Evolutionary conservation across 345 rosid species (phyloP), one percentile per base, ranked within the genome.

Genomic region (Zanthoxylum bungeanum): DNA sequence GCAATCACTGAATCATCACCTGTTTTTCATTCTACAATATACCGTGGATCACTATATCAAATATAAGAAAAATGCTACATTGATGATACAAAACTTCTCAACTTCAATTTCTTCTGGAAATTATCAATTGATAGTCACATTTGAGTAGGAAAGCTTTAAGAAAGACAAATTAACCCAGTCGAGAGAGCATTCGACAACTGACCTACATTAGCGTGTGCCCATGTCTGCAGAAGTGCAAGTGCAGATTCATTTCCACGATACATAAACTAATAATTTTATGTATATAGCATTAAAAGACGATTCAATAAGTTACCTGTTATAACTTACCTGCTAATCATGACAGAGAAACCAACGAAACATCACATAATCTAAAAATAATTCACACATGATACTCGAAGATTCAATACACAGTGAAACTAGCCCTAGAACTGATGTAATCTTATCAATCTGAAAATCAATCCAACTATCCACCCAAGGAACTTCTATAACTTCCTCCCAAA

Each of bases 311-410:
- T 0, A 42, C 47, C 47, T n/a, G n/a, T n/a, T n/a, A 79, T 28
- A 81, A 53, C 80, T 67, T 77, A 79, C 79, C 85, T 39, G 78
- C 64, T 31, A 2, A 55, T 47, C 66, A 68, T 53, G 76, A 58
- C 46, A 36, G 39, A 64, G 70, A 64, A 71, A 68, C 46, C 73
- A 40, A 58, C 49, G 69, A 75, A 58, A 31, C 56, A 69, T 60
- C 63, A 70, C 64, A 79, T 77, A 81, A 77, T 81, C 75, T 66
- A 72, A 64, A 66, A 76, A 52, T 40, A 59, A 55, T 56, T 68
- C 39, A 60, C 27, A 51, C 68, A 60, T 19, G 52, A 52, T 64
- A 33, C 68, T 47, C 47, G 64, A 52, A 31, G 69, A 72, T 42
- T 58, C 47, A 47, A 74, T 24, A 51, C 22, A 73, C 47, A 79